Evolutionary conservation across 129 eudicot species (phyloP), one percentile per base, ranked within the genome.

Genomic region (Tagetes patula): DNA sequence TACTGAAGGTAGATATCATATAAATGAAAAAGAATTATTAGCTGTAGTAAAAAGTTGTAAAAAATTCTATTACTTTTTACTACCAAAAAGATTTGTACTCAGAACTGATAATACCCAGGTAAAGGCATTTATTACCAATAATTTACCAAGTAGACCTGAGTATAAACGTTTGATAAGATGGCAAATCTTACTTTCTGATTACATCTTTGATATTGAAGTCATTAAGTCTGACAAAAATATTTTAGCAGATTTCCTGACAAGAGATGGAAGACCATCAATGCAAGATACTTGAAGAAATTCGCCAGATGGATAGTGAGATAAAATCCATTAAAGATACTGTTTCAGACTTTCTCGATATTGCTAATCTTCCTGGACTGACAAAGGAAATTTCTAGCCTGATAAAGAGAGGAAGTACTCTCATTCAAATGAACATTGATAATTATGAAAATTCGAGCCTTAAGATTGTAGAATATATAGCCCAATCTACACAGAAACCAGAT

Each of bases 231-330:
- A 14, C 3, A 52, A 52, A 52, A 14, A 13, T 50, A 8, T 50
- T 0, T 12, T 49, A n/a, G 27, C 55, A 49, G 27, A 49, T 49
- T 49, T 49, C 5, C 8, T 49, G 5, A 49, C 55, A 2, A 49
- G 55, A 49, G 55, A 49, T 49, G 55, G 55, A 49, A 4, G 55
- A 49, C n/a, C n/a, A n/a, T n/a, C n/a, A n/a, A n/a, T n/a, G n/a
- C n/a, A n/a, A n/a, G n/a, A n/a, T n/a, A n/a, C n/a, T n/a, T n/a
- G n/a, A n/a, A n/a, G n/a, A n/a, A n/a, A n/a, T n/a, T n/a, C n/a
- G n/a, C n/a, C n/a, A n/a, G n/a, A n/a, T n/a, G n/a, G n/a, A n/a
- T n/a, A n/a, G n/a, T n/a, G n/a, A n/a, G n/a, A n/a, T n/a, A n/a
- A n/a, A n/a, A n/a, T n/a, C n/a, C n/a, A n/a, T n/a, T n/a, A n/a